A percentile compares a stretch with the other conserved stretches of the same genome.
Conservation (phyloP, 2,329 filamentous ascomycete species). For the Penicillium fuscoglaucum region DNA sequence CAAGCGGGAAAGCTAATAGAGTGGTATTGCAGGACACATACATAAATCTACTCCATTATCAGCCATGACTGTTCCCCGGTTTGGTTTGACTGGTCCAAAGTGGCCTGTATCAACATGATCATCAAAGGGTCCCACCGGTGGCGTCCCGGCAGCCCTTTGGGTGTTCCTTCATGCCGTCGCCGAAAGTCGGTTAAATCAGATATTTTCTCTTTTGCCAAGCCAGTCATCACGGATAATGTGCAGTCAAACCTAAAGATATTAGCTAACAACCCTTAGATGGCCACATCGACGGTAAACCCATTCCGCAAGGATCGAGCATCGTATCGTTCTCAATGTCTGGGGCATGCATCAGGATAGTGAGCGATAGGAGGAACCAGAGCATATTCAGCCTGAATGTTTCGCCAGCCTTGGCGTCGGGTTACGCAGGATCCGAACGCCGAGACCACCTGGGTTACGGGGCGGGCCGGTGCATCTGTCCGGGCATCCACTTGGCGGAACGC, state of each 20-base stretch:
- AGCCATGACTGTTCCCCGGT: background rate
- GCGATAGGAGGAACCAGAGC: background rate
- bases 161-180: background rate
- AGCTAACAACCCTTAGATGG: background rate
- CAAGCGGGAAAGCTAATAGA: background rate
- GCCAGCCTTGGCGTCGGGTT: background rate
- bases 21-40: background rate
- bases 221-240: background rate
- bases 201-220: background rate
- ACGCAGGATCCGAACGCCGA: background rate
- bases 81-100: background rate
- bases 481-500: slow-evolving; percentile 3
- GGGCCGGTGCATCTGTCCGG: background rate
- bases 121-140: slow-evolving; percentile 3
- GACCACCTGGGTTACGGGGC: background rate
- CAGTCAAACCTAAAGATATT: background rate
- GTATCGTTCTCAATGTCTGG: background rate
- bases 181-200: background rate
- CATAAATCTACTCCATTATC: background rate
- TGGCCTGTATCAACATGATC: slow-evolving; percentile 1
- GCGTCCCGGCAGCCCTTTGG: background rate
- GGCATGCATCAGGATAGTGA: slow-evolving; percentile 1
- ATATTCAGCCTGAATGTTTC: background rate
- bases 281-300: background rate
- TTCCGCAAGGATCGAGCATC: background rate